Base-by-base conservation (phyloP, 495 filamentous ascomycete species). In the Aspergillus cavernicola region DNA sequence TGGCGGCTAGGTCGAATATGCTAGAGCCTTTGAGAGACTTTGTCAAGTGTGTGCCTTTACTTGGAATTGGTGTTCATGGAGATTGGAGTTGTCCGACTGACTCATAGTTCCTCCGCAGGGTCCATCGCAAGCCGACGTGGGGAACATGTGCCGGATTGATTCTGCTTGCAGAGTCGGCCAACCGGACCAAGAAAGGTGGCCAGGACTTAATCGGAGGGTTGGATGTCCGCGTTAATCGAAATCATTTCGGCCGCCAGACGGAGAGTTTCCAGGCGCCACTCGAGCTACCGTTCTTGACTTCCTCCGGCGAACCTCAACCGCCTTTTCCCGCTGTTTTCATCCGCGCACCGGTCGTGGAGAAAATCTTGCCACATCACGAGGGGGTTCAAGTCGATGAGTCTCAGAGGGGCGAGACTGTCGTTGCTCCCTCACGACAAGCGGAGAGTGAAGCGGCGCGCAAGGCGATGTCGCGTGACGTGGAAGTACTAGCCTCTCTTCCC, bases 61-160 rank as follows among this genome's bases (percentile, higher is more conserved):
- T 22, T 40, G n/a, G n/a, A n/a, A n/a, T n/a, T n/a, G n/a, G n/a
- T n/a, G n/a, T n/a, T n/a, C n/a, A n/a, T n/a, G n/a, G n/a, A n/a
- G n/a, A n/a, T n/a, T n/a, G n/a, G n/a, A n/a, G n/a, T n/a, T n/a
- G n/a, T n/a, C n/a, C n/a, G n/a, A 58, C 59, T 68, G 60, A 68
- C 58, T 58, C 45, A 58, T 49, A 53, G 35, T 53, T 42, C 23
- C 33, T 56, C 56, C 51, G 56, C 53, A 69, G 65, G 54, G 58
- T 70, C 49, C 62, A 81, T 42, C 80, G 85, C 59, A 92, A 88
- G 65, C 92, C 95, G 16, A 88, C 86, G 15, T 98, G 93, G 93
- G 93, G 93, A 11, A 97, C 93, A 20, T 98, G 93, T 66, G 93
- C 93, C 19, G 93, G 93, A 5, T 78, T 98, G 50, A 97, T 98